Evolutionary conservation across 768 basidiomycete genomes (phyloP).

Genomic region (Kwoniella dendrophila): DNA sequence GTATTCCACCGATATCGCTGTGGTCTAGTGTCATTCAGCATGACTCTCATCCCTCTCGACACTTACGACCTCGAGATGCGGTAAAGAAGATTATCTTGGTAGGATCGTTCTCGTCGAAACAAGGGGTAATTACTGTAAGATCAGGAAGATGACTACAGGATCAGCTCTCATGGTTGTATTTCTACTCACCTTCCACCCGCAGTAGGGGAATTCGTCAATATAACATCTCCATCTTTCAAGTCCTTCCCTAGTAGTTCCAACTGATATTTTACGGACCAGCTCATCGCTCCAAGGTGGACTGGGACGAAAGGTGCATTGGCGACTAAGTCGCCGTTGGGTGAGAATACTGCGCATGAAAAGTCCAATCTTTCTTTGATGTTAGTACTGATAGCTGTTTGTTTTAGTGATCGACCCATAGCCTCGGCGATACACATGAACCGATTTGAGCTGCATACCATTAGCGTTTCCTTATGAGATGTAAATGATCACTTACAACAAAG

Average conservation of each 20-base stretch:
- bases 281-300: constrained; percentile 44
- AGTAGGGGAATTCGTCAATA: constrained; percentile 68
- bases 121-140: constrained; percentile 94
- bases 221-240: constrained; percentile 80
- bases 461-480: neutral
- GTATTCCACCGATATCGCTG: constrained; percentile 70
- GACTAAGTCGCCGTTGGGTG: constrained; percentile 89
- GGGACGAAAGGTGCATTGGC: constrained; percentile 73
- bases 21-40: constrained; percentile 67
- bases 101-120: constrained; percentile 62
- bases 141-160: constrained; percentile 71
- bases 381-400: constrained; percentile 88
- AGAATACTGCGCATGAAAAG: constrained; percentile 91
- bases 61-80: constrained; percentile 65
- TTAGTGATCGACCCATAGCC: constrained; percentile 81
- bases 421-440: constrained; percentile 98
- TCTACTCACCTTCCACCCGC: constrained; percentile 22
- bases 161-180: constrained; percentile 2
- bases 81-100: constrained; percentile 66
- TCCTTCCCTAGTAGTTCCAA: constrained; percentile 31
- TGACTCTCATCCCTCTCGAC: neutral
- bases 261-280: constrained; percentile 41
- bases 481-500: constrained; percentile 38
- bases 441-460: constrained; percentile 53
- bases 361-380: constrained; percentile 97